Percentiles rank a stretch among this genome's conserved stretches.
Conservation (phyloP, 169 alveolate species). For the Cystoisospora suis region DNA sequence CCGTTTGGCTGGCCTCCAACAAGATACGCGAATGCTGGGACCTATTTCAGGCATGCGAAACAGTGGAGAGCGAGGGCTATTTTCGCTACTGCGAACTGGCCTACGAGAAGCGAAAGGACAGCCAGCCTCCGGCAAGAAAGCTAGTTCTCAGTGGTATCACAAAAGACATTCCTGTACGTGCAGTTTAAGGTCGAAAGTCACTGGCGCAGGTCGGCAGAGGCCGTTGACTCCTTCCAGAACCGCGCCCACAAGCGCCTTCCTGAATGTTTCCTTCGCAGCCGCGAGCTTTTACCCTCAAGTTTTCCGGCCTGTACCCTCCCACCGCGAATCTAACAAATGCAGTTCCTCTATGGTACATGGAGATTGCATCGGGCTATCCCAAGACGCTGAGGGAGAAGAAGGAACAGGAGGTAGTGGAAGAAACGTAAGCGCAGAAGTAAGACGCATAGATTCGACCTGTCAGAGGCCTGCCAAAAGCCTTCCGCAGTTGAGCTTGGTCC, state of each 20-base stretch:
- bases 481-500: no score
- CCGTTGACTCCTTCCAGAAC: not conserved
- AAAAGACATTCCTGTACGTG: conserved; percentile 21
- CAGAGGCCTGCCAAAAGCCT: no score
- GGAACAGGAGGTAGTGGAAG: not conserved
- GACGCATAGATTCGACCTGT: not conserved
- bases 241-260: not conserved
- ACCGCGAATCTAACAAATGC: conserved; percentile 10
- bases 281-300: not conserved
- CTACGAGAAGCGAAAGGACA: conserved; percentile 2
- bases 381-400: conserved; percentile 7
- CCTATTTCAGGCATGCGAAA: conserved; percentile 26
- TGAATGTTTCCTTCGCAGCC: not conserved
- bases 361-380: conserved; percentile 25
- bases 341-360: conserved; percentile 28
- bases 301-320: conserved; percentile 29
- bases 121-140: conserved; percentile 5
- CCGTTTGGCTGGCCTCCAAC: not conserved
- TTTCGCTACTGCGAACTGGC: conserved; percentile 15
- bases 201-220: not conserved
- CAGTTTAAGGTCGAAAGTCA: not conserved
- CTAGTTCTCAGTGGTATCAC: conserved; percentile 6
- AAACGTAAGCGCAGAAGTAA: conserved; percentile 9
- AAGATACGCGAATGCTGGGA: conserved; percentile 22
- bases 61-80: conserved; percentile 15